Evolutionary conservation across 148 eudicot species (phyloP).

Genomic region (Chenopodium quinoa): DNA sequence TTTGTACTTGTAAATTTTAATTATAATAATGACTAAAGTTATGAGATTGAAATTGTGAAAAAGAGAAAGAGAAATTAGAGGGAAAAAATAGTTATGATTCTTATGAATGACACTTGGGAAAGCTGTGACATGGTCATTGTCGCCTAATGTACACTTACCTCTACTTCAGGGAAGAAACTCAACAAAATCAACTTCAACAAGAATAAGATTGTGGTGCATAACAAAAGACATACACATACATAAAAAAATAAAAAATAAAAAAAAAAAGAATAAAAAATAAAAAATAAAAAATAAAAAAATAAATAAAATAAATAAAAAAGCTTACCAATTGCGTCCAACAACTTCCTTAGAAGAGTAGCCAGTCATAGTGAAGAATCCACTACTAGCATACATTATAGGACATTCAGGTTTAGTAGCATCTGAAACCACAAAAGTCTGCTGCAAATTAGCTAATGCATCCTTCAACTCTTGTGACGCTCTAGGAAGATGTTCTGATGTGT

Average conservation of each 20-base stretch:
- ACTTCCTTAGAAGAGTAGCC: slow-evolving; percentile 84
- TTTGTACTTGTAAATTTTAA: too few relatives aligned
- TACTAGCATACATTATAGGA: slow-evolving; percentile 91
- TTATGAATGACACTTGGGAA: too few relatives aligned
- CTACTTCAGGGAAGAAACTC: background rate
- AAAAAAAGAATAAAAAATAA: too few relatives aligned
- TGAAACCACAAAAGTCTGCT: slow-evolving; percentile 94
- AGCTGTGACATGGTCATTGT: background rate
- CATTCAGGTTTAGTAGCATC: slow-evolving; percentile 94
- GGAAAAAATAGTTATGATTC: too few relatives aligned
- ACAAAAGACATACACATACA: too few relatives aligned
- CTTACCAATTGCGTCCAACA: slow-evolving; percentile 89
- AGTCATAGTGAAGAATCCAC: slow-evolving; percentile 91
- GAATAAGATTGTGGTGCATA: background rate
- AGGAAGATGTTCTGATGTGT: slow-evolving; percentile 31
- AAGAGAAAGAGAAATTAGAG: too few relatives aligned
- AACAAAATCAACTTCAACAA: background rate
- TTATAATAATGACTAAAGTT: too few relatives aligned
- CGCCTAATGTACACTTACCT: background rate
- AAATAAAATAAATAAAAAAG: too few relatives aligned
- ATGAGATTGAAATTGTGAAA: too few relatives aligned
- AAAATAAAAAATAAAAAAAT: too few relatives aligned
- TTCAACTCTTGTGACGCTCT: slow-evolving; percentile 88
- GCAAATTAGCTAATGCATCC: slow-evolving; percentile 74
- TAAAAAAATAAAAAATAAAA: background rate